Base-by-base conservation (phyloP, 768 basidiomycete genomes). In the Botryobasidium botryosum region DNA sequence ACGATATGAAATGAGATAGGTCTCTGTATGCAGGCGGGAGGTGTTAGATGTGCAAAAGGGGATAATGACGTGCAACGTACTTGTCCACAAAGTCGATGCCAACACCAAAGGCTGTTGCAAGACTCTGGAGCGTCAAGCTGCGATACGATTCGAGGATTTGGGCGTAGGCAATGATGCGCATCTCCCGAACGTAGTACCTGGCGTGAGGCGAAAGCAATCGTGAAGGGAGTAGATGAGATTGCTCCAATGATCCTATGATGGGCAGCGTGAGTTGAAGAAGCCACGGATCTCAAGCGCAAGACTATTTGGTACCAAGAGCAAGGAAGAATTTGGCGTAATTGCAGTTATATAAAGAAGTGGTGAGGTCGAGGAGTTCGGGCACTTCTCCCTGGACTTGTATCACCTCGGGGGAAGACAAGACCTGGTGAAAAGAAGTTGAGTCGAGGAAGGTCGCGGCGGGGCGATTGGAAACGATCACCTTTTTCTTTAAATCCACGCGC, bases 251-350 rank as follows among this genome's bases (percentile, higher is more conserved):
- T 15, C 90, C 88, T 86, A 53, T 47, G 37, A 40, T 26, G 29
- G 10, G 3, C 27, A 40, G 29, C 25, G 29, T 43, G 37, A 26
- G 26, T 33, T 15, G 8, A 42, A 21, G 12, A 42, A 7, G 29
- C 23, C 13, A 25, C 8, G 23, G 8, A 42, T 33, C 31, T 8
- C 8, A 24, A 23, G 17, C 21, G 17, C 17, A 24, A 44, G 26
- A 29, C 15, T 39, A 47, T 28, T 46, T 54, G 67, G 18, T 51
- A 85, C 84, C 85, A 17, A 97, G 72, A 0, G 91, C 79, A 28
- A 78, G 62, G 60, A 96, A 99, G 65, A 97, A 88, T 50, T 88
- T 85, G 57, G 86, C 76, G 58, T 97, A 99, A 54, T 91, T 84
- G 52, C 84, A 86, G 47, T 91, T 83, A 59, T 91, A 91, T 4